These are phyloP conservation scores for Galerina sulciceps DNA, from an alignment of 768 basidiomycete species.

Conservation along the genomic window DNA sequence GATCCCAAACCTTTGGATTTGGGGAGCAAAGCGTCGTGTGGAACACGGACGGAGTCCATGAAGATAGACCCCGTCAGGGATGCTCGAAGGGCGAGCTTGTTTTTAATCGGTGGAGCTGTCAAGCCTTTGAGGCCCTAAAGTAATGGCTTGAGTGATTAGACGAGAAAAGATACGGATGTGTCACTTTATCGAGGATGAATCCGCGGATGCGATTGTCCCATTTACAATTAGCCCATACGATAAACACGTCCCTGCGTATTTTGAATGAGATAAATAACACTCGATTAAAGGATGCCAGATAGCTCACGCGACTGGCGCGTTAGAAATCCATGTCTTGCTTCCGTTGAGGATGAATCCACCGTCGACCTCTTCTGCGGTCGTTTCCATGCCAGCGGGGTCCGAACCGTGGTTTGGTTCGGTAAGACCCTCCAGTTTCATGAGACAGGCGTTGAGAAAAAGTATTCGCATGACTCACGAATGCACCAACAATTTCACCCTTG, in stretches of 20 bases:
- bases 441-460: neutral
- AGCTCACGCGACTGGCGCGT: conserved; percentile 86
- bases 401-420: conserved; percentile 98
- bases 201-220: conserved; percentile 93
- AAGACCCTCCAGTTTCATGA: conserved; percentile 61
- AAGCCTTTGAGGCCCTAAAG: conserved; percentile 79
- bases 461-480: conserved; percentile 69
- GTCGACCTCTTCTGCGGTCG: conserved; percentile 81
- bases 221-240: conserved; percentile 94
- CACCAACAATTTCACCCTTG: conserved; percentile 85
- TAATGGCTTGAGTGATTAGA: neutral
- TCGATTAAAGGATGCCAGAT: neutral
- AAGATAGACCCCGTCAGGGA: conserved; percentile 87
- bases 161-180: conserved; percentile 4
- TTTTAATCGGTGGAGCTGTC: conserved; percentile 85
- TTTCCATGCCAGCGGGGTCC: conserved; percentile 98
- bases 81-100: conserved; percentile 89
- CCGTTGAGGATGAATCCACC: conserved; percentile 89
- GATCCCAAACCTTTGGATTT: conserved; percentile 77
- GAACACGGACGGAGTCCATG: conserved; percentile 88
- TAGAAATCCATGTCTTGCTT: conserved; percentile 98
- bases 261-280: conserved; percentile 6
- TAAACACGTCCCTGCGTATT: conserved; percentile 73
- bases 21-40: conserved; percentile 76
- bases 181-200: conserved; percentile 88